Evolutionary conservation across 345 rosid genomes (phyloP).

Genomic region (Punica granatum): DNA sequence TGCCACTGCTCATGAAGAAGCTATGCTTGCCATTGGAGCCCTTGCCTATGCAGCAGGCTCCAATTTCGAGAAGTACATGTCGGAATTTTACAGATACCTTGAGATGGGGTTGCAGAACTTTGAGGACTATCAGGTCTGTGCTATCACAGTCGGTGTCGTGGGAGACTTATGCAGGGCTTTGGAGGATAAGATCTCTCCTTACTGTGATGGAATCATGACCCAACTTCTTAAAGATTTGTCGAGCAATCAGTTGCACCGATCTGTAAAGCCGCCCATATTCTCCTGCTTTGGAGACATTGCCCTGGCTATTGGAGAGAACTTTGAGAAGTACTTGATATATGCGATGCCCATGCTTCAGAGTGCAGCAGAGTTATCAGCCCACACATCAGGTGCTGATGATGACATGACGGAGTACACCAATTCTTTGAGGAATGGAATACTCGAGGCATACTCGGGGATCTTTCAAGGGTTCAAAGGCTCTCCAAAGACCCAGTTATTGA

Average conservation of each 20-base stretch:
- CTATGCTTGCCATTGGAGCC: slow-evolving; percentile 43
- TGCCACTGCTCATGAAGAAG: slow-evolving; percentile 45
- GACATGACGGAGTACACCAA: slow-evolving; percentile 40
- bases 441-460: slow-evolving; percentile 45
- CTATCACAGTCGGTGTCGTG: slow-evolving; percentile 42
- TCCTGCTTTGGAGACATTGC: slow-evolving; percentile 45
- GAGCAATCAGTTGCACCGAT: slow-evolving; percentile 41
- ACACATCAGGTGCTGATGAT: slow-evolving; percentile 29
- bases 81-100: slow-evolving; percentile 32
- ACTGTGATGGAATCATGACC: slow-evolving; percentile 44
- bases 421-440: slow-evolving; percentile 37
- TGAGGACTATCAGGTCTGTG: slow-evolving; percentile 47
- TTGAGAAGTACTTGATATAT: slow-evolving; percentile 43
- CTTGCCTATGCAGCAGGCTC: slow-evolving; percentile 39
- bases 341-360: slow-evolving; percentile 50
- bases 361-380: slow-evolving; percentile 42
- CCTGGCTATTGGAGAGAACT: slow-evolving; percentile 40
- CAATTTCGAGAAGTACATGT: slow-evolving; percentile 39
- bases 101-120: slow-evolving; percentile 42
- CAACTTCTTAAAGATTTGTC: slow-evolving; percentile 43
- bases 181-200: slow-evolving; percentile 37
- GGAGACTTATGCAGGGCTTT: slow-evolving; percentile 44
- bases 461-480: slow-evolving; percentile 46
- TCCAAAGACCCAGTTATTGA: slow-evolving; percentile 35
- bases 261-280: slow-evolving; percentile 44